Evolutionary conservation across 2,329 filamentous ascomycete species (phyloP).

Genomic region (Exserohilum turcica): DNA sequence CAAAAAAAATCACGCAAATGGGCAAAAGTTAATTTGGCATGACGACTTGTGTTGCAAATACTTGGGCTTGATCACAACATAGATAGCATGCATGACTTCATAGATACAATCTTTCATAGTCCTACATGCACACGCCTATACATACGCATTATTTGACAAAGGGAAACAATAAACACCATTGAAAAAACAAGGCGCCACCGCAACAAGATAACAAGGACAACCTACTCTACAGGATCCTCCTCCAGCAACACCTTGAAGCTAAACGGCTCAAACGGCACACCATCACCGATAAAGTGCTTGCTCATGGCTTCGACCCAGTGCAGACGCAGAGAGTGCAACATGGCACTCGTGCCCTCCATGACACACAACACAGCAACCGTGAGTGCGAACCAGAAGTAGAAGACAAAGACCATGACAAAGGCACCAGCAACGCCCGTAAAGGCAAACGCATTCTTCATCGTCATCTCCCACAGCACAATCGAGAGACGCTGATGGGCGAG

Average conservation of each 20-base stretch:
- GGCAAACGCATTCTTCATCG: slow-evolving; percentile 75
- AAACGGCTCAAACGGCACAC: slow-evolving; percentile 83
- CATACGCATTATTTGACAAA: slow-evolving; percentile 7
- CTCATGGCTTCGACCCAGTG: slow-evolving; percentile 99
- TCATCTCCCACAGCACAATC: slow-evolving; percentile 96
- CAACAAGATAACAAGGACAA: not conserved
- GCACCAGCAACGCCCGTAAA: slow-evolving; percentile 71
- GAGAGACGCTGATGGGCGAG: slow-evolving; percentile 98
- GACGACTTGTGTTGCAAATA: no score
- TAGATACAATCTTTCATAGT: slow-evolving; percentile 3
- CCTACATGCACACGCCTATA: slow-evolving; percentile 18
- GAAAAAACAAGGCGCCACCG: not conserved
- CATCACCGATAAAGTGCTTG: slow-evolving; percentile 93
- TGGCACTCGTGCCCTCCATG: slow-evolving; percentile 95
- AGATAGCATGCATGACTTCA: not conserved
- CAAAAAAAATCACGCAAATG: no score
- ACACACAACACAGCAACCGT: slow-evolving; percentile 81
- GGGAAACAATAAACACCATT: slow-evolving; percentile 1
- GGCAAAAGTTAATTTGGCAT: no score
- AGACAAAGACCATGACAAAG: slow-evolving; percentile 79
- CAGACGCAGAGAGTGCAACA: slow-evolving; percentile 88
- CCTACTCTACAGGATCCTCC: slow-evolving; percentile 64
- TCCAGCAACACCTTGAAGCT: slow-evolving; percentile 84
- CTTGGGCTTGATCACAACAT: no score
- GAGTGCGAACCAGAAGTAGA: slow-evolving; percentile 89